Percentiles rank a stretch among this genome's conserved stretches.
Conservation (phyloP, 2,329 filamentous ascomycete genomes). For the Tolypocladium pustulatum region DNA sequence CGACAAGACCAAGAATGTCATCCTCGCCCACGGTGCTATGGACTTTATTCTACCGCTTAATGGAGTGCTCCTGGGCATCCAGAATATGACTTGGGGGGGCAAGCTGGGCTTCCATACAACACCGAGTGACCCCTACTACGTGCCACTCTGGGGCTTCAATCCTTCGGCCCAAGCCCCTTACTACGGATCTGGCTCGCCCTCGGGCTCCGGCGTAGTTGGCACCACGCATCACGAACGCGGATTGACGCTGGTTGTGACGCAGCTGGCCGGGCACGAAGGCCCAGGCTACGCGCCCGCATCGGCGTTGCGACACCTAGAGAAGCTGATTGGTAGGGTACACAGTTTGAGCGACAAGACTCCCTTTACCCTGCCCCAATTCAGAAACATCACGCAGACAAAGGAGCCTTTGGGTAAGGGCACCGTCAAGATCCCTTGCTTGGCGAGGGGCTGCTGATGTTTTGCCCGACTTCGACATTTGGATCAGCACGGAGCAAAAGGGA, state of each 20-base stretch:
- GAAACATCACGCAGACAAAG: conserved; percentile 8
- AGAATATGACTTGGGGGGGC: conserved; percentile 76
- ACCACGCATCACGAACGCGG: conserved; percentile 63
- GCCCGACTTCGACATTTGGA: not conserved
- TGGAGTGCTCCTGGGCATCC: conserved; percentile 60
- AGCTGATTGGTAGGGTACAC: conserved; percentile 59
- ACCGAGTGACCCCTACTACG: conserved; percentile 55
- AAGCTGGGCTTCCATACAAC: conserved; percentile 54
- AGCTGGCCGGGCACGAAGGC: conserved; percentile 56
- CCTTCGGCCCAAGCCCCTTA: conserved; percentile 33
- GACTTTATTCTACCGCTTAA: conserved; percentile 60
- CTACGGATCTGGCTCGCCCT: conserved; percentile 32
- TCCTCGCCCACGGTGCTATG: conserved; percentile 62
- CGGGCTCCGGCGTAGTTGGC: conserved; percentile 58
- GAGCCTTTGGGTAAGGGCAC: conserved; percentile 12
- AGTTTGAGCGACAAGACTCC: conserved; percentile 33
- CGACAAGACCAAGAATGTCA: conserved; percentile 59
- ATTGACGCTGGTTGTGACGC: conserved; percentile 58
- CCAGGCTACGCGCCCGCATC: conserved; percentile 59
- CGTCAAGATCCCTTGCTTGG: conserved; percentile 22
- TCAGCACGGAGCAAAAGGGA: not conserved
- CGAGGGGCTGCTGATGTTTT: not conserved
- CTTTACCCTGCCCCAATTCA: conserved; percentile 19
- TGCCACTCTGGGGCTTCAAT: conserved; percentile 32
- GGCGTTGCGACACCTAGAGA: conserved; percentile 63